phyloP scores from a whole-genome alignment of 2,329 filamentous ascomycete genomes.

The Arachnopeziza araneosa region DNA sequence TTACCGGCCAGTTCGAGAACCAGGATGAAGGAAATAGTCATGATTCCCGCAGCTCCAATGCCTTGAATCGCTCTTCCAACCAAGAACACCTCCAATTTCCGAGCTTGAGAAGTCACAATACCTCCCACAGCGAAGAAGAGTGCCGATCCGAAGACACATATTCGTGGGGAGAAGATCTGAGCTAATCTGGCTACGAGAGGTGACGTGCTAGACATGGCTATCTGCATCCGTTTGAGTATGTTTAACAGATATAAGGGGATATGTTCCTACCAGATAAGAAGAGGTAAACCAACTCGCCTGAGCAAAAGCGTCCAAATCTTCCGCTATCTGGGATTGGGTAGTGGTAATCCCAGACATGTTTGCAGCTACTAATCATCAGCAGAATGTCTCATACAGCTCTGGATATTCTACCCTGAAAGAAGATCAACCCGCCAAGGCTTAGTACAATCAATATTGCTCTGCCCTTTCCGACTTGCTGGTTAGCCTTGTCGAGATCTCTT shows the following conservation, averaged over 20 bases:
- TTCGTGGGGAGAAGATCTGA: constrained; percentile 65
- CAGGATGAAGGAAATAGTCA: constrained; percentile 69
- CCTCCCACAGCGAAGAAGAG: constrained; percentile 55
- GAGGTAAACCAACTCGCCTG: constrained; percentile 77
- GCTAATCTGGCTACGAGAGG: constrained; percentile 68
- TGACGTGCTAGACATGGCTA: constrained; percentile 50
- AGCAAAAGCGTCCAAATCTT: constrained; percentile 68
- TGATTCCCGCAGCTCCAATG: constrained; percentile 63
- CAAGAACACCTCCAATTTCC: constrained; percentile 57
- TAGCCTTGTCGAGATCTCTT: constrained; percentile 20
- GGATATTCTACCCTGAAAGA: constrained; percentile 47
- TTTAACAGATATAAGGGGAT: neutral
- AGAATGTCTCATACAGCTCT: neutral
- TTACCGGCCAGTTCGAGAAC: constrained; percentile 68
- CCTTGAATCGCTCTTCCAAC: constrained; percentile 64
- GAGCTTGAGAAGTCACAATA: constrained; percentile 57
- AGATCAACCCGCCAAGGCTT: constrained; percentile 52
- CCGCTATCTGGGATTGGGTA: constrained; percentile 70
- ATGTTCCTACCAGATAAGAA: constrained; percentile 55
- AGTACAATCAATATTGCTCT: constrained; percentile 42
- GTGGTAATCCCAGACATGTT: constrained; percentile 82
- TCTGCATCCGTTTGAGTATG: constrained; percentile 11
- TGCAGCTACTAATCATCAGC: constrained; percentile 28
- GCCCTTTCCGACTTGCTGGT: constrained; percentile 23
- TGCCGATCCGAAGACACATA: constrained; percentile 58